Evolutionary conservation across 345 rosid genomes (phyloP).

Genomic region (Carallia brachiata): DNA sequence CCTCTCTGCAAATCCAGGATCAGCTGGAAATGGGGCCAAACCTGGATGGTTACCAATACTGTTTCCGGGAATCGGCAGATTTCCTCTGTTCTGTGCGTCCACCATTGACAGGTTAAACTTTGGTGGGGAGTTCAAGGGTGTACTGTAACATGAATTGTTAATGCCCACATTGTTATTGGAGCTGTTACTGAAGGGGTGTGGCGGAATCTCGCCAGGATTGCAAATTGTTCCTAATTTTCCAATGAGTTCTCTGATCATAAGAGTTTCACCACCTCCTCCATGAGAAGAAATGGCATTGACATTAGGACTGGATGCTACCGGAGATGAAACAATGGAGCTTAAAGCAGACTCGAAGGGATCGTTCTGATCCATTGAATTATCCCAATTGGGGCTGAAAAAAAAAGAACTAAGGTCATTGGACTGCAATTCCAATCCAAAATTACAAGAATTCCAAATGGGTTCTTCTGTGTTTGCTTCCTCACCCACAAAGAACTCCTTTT

Average conservation of each 20-base stretch:
- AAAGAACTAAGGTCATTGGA: constrained; percentile 22
- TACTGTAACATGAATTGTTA: constrained; percentile 24
- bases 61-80: constrained; percentile 25
- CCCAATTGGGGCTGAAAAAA: constrained; percentile 28
- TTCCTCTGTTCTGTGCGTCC: constrained; percentile 43
- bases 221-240: constrained; percentile 31
- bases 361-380: constrained; percentile 28
- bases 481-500: constrained; percentile 22
- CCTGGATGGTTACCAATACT: constrained; percentile 20
- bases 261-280: constrained; percentile 5
- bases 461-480: constrained; percentile 14
- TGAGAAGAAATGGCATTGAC: not conserved
- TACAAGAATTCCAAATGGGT: constrained; percentile 26
- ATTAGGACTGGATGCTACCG: constrained; percentile 19
- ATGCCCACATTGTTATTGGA: constrained; percentile 11
- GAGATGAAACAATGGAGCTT: constrained; percentile 37
- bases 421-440: constrained; percentile 28
- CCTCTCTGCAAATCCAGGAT: constrained; percentile 47
- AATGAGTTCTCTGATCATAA: constrained; percentile 28
- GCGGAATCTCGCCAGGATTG: constrained; percentile 38
- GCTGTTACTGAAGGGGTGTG: constrained; percentile 24
- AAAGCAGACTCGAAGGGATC: constrained; percentile 33
- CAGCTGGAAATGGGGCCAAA: constrained; percentile 38
- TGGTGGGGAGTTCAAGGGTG: constrained; percentile 54
- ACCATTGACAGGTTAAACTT: constrained; percentile 41